Evolutionary conservation across 495 filamentous ascomycete species (phyloP).

Genomic region (Penicillium cinerascens): DNA sequence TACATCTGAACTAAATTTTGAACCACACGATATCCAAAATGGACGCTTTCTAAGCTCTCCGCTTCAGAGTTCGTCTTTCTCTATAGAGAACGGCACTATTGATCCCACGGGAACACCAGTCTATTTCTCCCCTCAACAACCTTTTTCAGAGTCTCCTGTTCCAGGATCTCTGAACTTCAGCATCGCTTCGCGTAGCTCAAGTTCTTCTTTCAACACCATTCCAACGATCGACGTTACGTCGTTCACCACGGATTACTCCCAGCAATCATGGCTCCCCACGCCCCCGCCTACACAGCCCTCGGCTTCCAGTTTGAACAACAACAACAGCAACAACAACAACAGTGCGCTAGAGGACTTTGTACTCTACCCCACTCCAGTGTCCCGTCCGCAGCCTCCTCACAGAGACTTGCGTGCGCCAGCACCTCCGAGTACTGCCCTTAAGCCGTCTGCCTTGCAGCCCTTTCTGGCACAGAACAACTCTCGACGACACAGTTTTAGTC

Average conservation of each 20-base stretch:
- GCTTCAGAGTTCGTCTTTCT: conserved; percentile 38
- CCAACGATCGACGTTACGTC: conserved; percentile 53
- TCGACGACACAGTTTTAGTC: conserved; percentile 34
- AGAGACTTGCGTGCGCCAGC: conserved; percentile 37
- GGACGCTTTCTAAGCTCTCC: conserved; percentile 49
- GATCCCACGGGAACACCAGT: conserved; percentile 36
- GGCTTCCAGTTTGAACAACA: conserved; percentile 46
- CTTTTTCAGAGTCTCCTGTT: conserved; percentile 44
- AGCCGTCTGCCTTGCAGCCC: conserved; percentile 30
- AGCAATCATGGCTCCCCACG: conserved; percentile 61
- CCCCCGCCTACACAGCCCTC: conserved; percentile 44
- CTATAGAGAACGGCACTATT: conserved; percentile 49
- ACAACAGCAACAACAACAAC: conserved; percentile 39
- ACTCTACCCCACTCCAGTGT: conserved; percentile 35
- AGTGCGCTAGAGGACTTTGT: conserved; percentile 47
- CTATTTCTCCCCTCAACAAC: conserved; percentile 35
- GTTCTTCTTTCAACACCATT: conserved; percentile 44
- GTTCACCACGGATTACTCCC: conserved; percentile 63
- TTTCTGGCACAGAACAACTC: conserved; percentile 33
- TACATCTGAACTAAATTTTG: conserved; percentile 28
- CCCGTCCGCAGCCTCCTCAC: conserved; percentile 32
- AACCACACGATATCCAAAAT: conserved; percentile 36
- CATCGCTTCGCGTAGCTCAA: conserved; percentile 51
- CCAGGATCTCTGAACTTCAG: conserved; percentile 56
- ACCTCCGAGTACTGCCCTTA: conserved; percentile 41